Conservation (phyloP, 2,329 filamentous ascomycete species). For the Helminthosporium solani region DNA sequence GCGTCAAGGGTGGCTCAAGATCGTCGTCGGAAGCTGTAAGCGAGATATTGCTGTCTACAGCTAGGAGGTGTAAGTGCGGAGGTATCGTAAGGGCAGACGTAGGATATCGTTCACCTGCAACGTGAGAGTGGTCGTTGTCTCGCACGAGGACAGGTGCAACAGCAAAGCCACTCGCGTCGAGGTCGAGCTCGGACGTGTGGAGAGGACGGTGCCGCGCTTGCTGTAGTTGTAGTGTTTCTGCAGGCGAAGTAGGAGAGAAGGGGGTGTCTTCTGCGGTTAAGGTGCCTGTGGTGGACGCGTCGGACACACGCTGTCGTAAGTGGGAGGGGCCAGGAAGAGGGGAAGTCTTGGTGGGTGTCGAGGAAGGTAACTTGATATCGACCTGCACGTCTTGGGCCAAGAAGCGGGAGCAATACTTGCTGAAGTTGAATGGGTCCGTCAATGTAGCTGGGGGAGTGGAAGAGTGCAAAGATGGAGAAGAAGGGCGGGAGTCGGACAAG, state of each 20-base stretch:
- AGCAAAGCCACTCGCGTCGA: slow-evolving; percentile 15
- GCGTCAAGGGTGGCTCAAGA: slow-evolving; percentile 16
- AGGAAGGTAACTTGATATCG: slow-evolving; percentile 45
- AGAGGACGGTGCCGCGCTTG: neutral
- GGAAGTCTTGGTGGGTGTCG: slow-evolving; percentile 27
- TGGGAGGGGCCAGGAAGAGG: slow-evolving; percentile 34
- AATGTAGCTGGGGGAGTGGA: slow-evolving; percentile 32
- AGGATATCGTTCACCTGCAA: slow-evolving; percentile 52
- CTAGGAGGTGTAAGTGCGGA: slow-evolving; percentile 34
- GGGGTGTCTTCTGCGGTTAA: slow-evolving; percentile 17
- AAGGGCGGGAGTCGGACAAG: slow-evolving; percentile 23
- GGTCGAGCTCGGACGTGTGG: slow-evolving; percentile 5
- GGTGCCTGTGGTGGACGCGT: slow-evolving; percentile 22
- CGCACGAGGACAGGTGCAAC: slow-evolving; percentile 21
- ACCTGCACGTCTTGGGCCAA: slow-evolving; percentile 43
- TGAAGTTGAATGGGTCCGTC: slow-evolving; percentile 50
- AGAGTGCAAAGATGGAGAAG: slow-evolving; percentile 25
- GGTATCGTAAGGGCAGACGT: slow-evolving; percentile 49
- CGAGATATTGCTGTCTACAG: slow-evolving; percentile 14
- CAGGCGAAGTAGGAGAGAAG: slow-evolving; percentile 20
- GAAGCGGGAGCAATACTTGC: slow-evolving; percentile 46
- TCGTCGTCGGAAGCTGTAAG: slow-evolving; percentile 32
- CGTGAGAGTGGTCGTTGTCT: slow-evolving; percentile 32
- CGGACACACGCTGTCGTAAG: slow-evolving; percentile 32
- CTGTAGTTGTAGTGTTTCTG: neutral